These are phyloP conservation scores for Prunus salicina DNA, from an alignment of 306 rosid species.

Conservation along the genomic window DNA sequence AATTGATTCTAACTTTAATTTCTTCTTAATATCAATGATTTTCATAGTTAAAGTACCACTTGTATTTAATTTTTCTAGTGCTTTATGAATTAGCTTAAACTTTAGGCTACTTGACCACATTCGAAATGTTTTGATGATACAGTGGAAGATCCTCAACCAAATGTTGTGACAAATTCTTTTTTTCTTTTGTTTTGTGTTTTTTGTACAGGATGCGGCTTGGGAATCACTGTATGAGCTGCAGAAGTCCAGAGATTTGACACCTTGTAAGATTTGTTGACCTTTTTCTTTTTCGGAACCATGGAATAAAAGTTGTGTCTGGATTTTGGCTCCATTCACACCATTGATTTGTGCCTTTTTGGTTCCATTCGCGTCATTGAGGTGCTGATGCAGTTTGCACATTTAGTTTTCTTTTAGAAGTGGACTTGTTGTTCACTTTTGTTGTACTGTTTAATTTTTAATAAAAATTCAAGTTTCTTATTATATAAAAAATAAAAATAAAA, in stretches of 20 bases:
- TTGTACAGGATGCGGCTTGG: constrained; percentile 42
- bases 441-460: too few relatives aligned
- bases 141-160: background rate
- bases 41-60: background rate
- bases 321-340: background rate
- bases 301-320: background rate
- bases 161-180: background rate
- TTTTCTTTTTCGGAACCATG: background rate
- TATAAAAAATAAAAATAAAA: too few relatives aligned
- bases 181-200: background rate
- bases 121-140: background rate
- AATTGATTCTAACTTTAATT: background rate
- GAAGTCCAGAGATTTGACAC: constrained; percentile 23
- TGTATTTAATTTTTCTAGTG: background rate
- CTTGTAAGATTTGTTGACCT: constrained; percentile 33
- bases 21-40: background rate
- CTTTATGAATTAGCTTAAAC: background rate
- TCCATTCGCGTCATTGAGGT: background rate
- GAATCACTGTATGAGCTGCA: constrained; percentile 39
- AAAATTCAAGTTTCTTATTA: too few relatives aligned
- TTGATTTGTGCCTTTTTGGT: background rate
- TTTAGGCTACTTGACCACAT: background rate
- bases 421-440: too few relatives aligned
- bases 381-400: too few relatives aligned
- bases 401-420: too few relatives aligned